Evolutionary conservation across 805 yeast genomes (phyloP).

Genomic region (Metschnikowia borealis): DNA sequence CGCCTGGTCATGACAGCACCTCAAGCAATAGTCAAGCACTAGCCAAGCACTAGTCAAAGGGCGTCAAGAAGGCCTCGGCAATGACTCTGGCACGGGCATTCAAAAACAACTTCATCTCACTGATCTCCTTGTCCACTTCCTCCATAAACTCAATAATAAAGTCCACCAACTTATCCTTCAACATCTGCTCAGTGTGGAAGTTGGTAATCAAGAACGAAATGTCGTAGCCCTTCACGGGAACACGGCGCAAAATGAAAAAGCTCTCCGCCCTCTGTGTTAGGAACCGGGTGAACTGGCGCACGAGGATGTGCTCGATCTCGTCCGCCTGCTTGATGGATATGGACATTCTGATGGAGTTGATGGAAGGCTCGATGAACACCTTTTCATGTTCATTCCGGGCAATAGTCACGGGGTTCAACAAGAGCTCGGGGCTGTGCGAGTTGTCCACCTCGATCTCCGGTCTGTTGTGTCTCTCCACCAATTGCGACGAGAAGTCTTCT

Average conservation of each 20-base stretch:
- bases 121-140: constrained; percentile 96
- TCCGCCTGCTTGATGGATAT: constrained; percentile 96
- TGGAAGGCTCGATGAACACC: constrained; percentile 88
- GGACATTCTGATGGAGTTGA: constrained; percentile 87
- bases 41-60: constrained; percentile 55
- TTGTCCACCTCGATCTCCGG: constrained; percentile 92
- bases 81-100: constrained; percentile 97
- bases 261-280: constrained; percentile 94
- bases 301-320: constrained; percentile 91
- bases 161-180: constrained; percentile 91
- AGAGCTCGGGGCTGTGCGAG: constrained; percentile 66
- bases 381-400: constrained; percentile 92
- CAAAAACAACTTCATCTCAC: constrained; percentile 95
- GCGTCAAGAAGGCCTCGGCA: constrained; percentile 92
- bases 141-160: constrained; percentile 98
- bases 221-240: constrained; percentile 86
- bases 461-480: constrained; percentile 93
- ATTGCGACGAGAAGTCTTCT: constrained; percentile 91
- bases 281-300: constrained; percentile 90
- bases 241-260: constrained; percentile 86
- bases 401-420: constrained; percentile 83
- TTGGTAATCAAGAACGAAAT: constrained; percentile 91
- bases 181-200: constrained; percentile 92
- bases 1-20: constrained; percentile 3
- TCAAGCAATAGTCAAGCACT: no score